These are phyloP conservation scores for Neurospora sp. DNA, from an alignment of 495 filamentous ascomycete genomes.

Conservation along the genomic window DNA sequence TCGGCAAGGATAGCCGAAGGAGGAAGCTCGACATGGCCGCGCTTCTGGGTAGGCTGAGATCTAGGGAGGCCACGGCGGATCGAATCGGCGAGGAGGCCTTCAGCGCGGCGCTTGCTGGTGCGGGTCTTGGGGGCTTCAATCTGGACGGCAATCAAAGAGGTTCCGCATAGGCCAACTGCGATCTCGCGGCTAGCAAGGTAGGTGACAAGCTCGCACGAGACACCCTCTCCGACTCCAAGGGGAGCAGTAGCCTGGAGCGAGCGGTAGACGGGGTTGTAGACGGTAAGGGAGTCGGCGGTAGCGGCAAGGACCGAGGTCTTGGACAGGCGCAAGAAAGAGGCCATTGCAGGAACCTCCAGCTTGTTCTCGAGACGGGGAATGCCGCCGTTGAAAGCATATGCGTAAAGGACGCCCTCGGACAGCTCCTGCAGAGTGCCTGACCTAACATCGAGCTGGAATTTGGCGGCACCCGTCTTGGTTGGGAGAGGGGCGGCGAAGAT, in stretches of 20 bases:
- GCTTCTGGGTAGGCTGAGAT: constrained; percentile 11
- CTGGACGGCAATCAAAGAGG: constrained; percentile 50
- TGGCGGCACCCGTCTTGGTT: constrained; percentile 5
- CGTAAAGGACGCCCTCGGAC: constrained; percentile 27
- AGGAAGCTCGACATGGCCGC: constrained; percentile 2
- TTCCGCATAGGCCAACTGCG: constrained; percentile 48
- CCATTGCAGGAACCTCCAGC: constrained; percentile 24
- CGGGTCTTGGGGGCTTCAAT: constrained; percentile 49
- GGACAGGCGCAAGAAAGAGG: constrained; percentile 43
- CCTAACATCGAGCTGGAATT: constrained; percentile 44
- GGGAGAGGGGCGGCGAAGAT: constrained; percentile 20
- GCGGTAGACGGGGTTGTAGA: constrained; percentile 59
- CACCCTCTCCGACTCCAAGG: constrained; percentile 22
- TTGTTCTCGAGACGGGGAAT: constrained; percentile 34
- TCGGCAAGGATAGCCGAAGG: constrained; percentile 25
- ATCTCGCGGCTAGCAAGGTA: constrained; percentile 56
- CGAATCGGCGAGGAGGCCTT: constrained; percentile 60
- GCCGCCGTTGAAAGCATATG: constrained; percentile 41
- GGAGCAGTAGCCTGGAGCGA: constrained; percentile 49
- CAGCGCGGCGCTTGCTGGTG: constrained; percentile 50
- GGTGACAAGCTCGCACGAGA: constrained; percentile 38
- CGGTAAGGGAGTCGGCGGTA: constrained; percentile 28
- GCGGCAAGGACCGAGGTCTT: constrained; percentile 40
- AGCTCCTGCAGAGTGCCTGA: constrained; percentile 48
- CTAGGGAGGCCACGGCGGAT: constrained; percentile 47